phyloP scores from a whole-genome alignment of 495 filamentous ascomycete species.

The Hyphodiscus hymeniophilus region DNA sequence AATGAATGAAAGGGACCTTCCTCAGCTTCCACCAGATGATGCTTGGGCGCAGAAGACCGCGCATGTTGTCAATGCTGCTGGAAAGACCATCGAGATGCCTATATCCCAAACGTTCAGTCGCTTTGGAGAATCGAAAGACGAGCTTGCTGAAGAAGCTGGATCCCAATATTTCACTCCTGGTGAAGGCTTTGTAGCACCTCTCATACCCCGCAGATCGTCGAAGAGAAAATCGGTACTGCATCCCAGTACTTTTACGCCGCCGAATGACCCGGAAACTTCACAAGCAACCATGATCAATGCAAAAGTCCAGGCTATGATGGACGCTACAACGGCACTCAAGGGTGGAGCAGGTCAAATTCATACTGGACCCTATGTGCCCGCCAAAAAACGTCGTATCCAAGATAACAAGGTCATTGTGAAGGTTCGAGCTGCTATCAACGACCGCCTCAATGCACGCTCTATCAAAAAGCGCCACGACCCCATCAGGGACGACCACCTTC shows the following conservation, averaged over 20 bases:
- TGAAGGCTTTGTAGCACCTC: slow-evolving; percentile 2
- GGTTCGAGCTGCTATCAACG: slow-evolving; percentile 19
- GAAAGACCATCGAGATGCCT: slow-evolving; percentile 1
- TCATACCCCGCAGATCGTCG: slow-evolving; percentile 15
- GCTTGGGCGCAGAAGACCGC: slow-evolving; percentile 11
- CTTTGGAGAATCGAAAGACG: too few relatives aligned
- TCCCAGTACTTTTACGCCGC: neutral
- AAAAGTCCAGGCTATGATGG: slow-evolving; percentile 27
- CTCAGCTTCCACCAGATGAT: slow-evolving; percentile 13
- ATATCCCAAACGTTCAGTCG: too few relatives aligned
- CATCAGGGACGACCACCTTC: slow-evolving; percentile 3
- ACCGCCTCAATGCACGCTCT: slow-evolving; percentile 1
- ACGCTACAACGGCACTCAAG: slow-evolving; percentile 20
- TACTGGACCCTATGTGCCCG: neutral
- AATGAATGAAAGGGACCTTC: slow-evolving; percentile 4
- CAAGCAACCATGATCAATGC: slow-evolving; percentile 8
- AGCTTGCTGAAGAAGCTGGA: too few relatives aligned
- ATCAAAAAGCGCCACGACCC: slow-evolving; percentile 2
- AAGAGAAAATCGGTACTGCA: slow-evolving; percentile 10
- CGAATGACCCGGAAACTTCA: too few relatives aligned
- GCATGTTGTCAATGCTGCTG: slow-evolving; percentile 5
- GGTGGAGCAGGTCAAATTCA: neutral
- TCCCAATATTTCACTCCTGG: too few relatives aligned
- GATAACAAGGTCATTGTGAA: slow-evolving; percentile 18
- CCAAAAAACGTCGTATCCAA: slow-evolving; percentile 15